Conservation (phyloP, 257 asterid species). For the Echites panduratus region DNA sequence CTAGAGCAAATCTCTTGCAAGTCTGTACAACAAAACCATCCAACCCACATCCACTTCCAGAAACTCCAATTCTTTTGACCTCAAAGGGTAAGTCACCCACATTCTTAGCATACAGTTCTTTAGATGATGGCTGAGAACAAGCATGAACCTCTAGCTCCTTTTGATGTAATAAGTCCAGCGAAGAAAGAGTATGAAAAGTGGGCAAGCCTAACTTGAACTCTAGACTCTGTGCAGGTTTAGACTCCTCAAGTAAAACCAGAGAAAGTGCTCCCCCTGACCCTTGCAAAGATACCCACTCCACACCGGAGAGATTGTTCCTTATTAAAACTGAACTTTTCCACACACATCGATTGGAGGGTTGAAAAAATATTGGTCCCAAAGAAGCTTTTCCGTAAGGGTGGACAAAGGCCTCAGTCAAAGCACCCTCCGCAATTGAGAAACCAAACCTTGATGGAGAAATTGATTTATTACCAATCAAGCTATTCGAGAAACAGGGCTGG, state of each 20-base stretch:
- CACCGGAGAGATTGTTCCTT: constrained; percentile 88
- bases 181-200: constrained; percentile 31
- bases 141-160: constrained; percentile 28
- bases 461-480: constrained; percentile 37
- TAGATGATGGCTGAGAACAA: constrained; percentile 50
- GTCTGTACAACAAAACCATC: constrained; percentile 62
- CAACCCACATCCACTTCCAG: constrained; percentile 71
- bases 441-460: constrained; percentile 61
- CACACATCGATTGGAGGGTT: constrained; percentile 72
- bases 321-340: constrained; percentile 81
- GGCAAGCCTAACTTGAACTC: constrained; percentile 57
- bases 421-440: constrained; percentile 71
- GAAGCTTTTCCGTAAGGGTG: constrained; percentile 56
- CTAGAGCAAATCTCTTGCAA: constrained; percentile 61
- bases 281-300: constrained; percentile 71
- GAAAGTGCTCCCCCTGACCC: constrained; percentile 79
- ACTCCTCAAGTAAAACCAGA: constrained; percentile 56
- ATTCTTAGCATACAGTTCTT: constrained; percentile 73
- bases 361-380: constrained; percentile 82
- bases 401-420: constrained; percentile 70
- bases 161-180: constrained; percentile 29
- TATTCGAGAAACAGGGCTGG: constrained; percentile 44
- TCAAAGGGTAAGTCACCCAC: constrained; percentile 74
- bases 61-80: constrained; percentile 48
- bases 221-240: constrained; percentile 47